Evolutionary conservation across 345 rosid genomes (phyloP), one percentile per base, ranked within the genome.

Genomic region (Chamaenerion angustifolium): DNA sequence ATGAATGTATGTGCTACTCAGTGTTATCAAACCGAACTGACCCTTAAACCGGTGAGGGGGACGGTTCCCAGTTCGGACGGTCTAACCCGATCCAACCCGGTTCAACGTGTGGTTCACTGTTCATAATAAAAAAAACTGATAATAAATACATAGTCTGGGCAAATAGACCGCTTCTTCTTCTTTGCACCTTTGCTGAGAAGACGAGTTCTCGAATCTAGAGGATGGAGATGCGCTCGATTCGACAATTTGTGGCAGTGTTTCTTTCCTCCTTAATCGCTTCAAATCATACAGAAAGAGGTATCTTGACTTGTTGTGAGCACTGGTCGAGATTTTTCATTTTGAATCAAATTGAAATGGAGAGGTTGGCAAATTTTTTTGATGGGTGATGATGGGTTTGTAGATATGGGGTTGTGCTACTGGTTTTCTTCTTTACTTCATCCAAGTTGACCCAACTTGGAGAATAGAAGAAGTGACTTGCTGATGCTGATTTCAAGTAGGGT

Each of bases 391-490:
- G 17, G 31, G 42, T 21, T 41, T 52, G 16, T 49, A 92, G 98
- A 74, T 92, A 72, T 56, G 98, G 98, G 60, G 96, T 77, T 46
- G 56, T 92, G 56, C 54, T 92, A 57, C 80, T 92, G 0, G 83
- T 63, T 0, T 92, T 92, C 80, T 92, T 83, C 59, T 68, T 92
- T 45, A 60, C 79, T 48, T 92, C 98, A 0, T 92, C 98, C 19
- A 86, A 76, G 82, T 85, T 86, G 46, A 92, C 98, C 9, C 83
- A 83, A 56, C 74, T 87, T 44, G 98, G 98, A 6, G 81, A 73
- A 67, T 93, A 83, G 43, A 86, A 70, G 77, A 92, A 92, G 77
- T 76, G 80, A 52, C 71, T 53, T 16, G 66, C 83, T 19, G 96
- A 83, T 57, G 79, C 76, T 55, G 93, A 83, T 40, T 92, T 86